Evolutionary conservation across 2,329 filamentous ascomycete genomes (phyloP).

Genomic region (Akanthomyces lecanii): DNA sequence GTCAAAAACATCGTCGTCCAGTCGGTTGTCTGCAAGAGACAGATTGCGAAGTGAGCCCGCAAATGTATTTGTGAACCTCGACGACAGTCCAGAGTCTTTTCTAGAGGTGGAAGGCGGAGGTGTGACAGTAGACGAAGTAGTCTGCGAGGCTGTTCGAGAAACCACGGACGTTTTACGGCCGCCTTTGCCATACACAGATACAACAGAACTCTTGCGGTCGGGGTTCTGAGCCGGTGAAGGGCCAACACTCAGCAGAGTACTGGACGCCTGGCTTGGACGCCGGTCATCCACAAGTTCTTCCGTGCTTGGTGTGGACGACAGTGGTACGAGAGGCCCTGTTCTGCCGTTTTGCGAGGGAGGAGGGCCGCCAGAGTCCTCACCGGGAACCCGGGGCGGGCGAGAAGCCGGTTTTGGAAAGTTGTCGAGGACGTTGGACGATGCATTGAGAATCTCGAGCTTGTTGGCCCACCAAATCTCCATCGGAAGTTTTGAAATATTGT

Average conservation of each 20-base stretch:
- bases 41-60: slow-evolving; percentile 78
- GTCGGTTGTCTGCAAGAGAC: slow-evolving; percentile 86
- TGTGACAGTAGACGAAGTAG: slow-evolving; percentile 41
- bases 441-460: slow-evolving; percentile 85
- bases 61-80: slow-evolving; percentile 79
- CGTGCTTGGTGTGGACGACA: slow-evolving; percentile 63
- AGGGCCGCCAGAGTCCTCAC: slow-evolving; percentile 39
- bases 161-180: slow-evolving; percentile 82
- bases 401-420: slow-evolving; percentile 84
- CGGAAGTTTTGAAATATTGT: slow-evolving; percentile 85
- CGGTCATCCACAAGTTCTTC: slow-evolving; percentile 71
- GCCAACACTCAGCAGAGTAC: slow-evolving; percentile 69
- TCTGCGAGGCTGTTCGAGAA: slow-evolving; percentile 55
- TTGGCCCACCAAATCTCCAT: slow-evolving; percentile 95
- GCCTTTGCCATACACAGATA: slow-evolving; percentile 73
- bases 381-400: slow-evolving; percentile 59
- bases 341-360: slow-evolving; percentile 37
- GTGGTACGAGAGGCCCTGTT: slow-evolving; percentile 36
- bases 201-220: slow-evolving; percentile 77
- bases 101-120: slow-evolving; percentile 54
- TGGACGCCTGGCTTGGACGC: slow-evolving; percentile 80
- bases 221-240: slow-evolving; percentile 57
- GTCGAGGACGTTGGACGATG: slow-evolving; percentile 90
- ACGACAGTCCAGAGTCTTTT: slow-evolving; percentile 87
- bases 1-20: slow-evolving; percentile 93